phyloP scores from a whole-genome alignment of 2,329 filamentous ascomycete genomes.

The Trichoderma sp. region DNA sequence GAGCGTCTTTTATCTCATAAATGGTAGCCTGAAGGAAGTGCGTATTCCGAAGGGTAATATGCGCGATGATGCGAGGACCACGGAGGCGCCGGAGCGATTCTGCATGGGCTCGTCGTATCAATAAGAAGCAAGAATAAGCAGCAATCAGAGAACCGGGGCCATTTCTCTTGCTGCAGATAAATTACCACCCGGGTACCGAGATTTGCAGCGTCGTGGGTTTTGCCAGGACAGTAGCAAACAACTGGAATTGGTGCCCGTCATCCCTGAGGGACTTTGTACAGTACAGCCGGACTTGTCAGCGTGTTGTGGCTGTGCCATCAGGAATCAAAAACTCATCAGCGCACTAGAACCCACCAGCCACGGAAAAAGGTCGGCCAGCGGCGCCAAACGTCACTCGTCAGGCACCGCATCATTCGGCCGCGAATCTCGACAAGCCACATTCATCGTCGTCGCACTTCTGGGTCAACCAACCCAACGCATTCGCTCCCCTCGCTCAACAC shows the following conservation, averaged over 20 bases:
- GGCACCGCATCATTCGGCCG: slow-evolving; percentile 40
- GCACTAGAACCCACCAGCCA: slow-evolving; percentile 27
- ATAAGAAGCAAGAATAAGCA: slow-evolving; percentile 5
- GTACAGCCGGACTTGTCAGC: slow-evolving; percentile 18
- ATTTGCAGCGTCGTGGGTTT: slow-evolving; percentile 17
- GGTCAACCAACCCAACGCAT: slow-evolving; percentile 26
- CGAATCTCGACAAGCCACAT: slow-evolving; percentile 37
- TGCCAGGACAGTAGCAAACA: too few relatives aligned
- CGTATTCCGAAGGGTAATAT: neutral
- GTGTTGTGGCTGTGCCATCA: slow-evolving; percentile 32
- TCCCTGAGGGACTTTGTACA: slow-evolving; percentile 19
- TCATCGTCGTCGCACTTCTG: slow-evolving; percentile 29
- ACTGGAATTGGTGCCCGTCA: neutral
- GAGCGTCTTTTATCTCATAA: neutral
- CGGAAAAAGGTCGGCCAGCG: slow-evolving; percentile 44
- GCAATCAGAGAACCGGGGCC: slow-evolving; percentile 2
- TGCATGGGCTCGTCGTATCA: slow-evolving; percentile 17
- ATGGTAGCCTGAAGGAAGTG: neutral
- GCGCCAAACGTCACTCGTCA: slow-evolving; percentile 41
- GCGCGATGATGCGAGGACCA: slow-evolving; percentile 20
- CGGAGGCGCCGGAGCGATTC: slow-evolving; percentile 21
- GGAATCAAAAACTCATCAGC: slow-evolving; percentile 9
- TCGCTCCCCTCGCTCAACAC: slow-evolving; percentile 1
- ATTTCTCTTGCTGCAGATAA: slow-evolving; percentile 10
- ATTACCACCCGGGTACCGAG: slow-evolving; percentile 21